Conservation (phyloP, 768 basidiomycete genomes). For the Leccinum broughii region DNA sequence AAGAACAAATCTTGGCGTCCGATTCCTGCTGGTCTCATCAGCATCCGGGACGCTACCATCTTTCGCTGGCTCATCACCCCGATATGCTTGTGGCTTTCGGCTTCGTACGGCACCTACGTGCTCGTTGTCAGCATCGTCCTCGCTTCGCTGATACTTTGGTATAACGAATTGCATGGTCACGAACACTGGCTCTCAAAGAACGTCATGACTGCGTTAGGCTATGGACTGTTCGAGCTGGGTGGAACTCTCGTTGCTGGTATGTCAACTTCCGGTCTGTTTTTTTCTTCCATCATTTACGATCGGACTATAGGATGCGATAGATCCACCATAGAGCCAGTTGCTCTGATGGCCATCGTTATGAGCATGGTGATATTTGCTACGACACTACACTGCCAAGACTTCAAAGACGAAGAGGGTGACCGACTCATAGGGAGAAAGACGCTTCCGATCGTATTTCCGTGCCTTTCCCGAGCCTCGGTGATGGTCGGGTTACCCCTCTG, state of each 20-base stretch:
- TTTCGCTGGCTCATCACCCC: slow-evolving; percentile 40
- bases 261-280: slow-evolving; percentile 2
- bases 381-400: slow-evolving; percentile 38
- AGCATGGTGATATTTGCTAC: slow-evolving; percentile 38
- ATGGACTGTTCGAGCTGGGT: slow-evolving; percentile 39
- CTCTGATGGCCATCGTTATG: slow-evolving; percentile 30
- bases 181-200: slow-evolving; percentile 37
- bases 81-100: slow-evolving; percentile 38
- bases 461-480: slow-evolving; percentile 25
- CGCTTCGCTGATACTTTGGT: slow-evolving; percentile 32
- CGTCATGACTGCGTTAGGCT: slow-evolving; percentile 37
- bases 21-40: slow-evolving; percentile 46
- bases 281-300: slow-evolving; percentile 5
- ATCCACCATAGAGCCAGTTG: slow-evolving; percentile 24
- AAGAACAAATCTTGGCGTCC: slow-evolving; percentile 47
- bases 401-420: slow-evolving; percentile 47
- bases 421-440: slow-evolving; percentile 39
- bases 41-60: slow-evolving; percentile 34
- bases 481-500: slow-evolving; percentile 31
- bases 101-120: slow-evolving; percentile 33
- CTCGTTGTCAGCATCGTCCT: slow-evolving; percentile 35
- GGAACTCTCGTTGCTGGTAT: slow-evolving; percentile 38
- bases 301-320: slow-evolving; percentile 25
- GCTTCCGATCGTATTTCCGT: slow-evolving; percentile 45
- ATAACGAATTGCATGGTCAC: slow-evolving; percentile 38